phyloP scores from a whole-genome alignment of 805 yeast genomes.

The Blastobotrys robertii region DNA sequence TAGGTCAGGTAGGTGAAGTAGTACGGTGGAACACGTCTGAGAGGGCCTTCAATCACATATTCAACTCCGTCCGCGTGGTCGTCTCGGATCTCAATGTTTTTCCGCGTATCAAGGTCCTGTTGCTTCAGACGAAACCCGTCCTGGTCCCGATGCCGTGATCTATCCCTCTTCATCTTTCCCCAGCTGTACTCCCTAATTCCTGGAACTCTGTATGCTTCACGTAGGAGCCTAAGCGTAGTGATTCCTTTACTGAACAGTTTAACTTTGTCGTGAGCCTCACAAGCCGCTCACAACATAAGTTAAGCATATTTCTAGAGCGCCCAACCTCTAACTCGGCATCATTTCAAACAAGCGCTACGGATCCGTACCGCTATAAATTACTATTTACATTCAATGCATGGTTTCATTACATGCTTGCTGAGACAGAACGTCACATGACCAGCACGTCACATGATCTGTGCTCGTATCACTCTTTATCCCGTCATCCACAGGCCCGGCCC shows the following conservation, averaged over 20 bases:
- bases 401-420: too few relatives aligned
- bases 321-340: too few relatives aligned
- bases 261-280: neutral
- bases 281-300: too few relatives aligned
- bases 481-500: too few relatives aligned
- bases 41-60: conserved; percentile 31
- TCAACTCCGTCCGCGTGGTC: conserved; percentile 26
- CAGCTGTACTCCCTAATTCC: too few relatives aligned
- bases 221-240: neutral
- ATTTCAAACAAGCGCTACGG: too few relatives aligned
- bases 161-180: too few relatives aligned
- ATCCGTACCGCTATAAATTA: too few relatives aligned
- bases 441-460: too few relatives aligned
- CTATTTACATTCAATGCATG: too few relatives aligned
- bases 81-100: conserved; percentile 20
- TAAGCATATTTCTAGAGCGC: too few relatives aligned
- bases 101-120: conserved; percentile 6
- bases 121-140: conserved; percentile 9
- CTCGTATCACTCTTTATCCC: too few relatives aligned
- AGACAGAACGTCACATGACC: neutral
- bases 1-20: conserved; percentile 82
- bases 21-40: conserved; percentile 75
- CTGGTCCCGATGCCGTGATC: conserved; percentile 3
- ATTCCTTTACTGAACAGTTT: neutral
- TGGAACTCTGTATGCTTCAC: neutral